Evolutionary conservation across 768 basidiomycete genomes (phyloP).

Genomic region (Trichaptum fuscoviolaceum): DNA sequence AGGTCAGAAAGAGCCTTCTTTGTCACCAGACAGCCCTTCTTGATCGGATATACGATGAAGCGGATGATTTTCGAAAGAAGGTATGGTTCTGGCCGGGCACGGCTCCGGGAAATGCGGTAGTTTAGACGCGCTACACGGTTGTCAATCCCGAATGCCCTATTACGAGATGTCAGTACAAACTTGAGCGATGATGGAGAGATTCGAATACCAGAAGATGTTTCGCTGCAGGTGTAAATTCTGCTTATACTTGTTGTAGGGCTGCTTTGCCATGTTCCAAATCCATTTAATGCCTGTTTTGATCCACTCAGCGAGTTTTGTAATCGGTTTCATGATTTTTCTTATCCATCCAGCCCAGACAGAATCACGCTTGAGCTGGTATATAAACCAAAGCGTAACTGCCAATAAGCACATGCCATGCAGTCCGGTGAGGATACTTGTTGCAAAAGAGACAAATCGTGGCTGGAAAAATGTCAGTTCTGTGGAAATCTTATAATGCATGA

Average conservation of each 20-base stretch:
- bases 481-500: background rate
- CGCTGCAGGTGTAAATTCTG: background rate
- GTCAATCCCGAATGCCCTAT: background rate
- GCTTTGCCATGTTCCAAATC: background rate
- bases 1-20: background rate
- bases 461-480: background rate
- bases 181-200: background rate
- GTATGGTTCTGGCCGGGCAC: background rate
- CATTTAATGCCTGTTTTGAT: background rate
- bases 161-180: background rate
- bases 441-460: background rate
- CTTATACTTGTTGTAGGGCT: too few species aligned
- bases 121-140: too few species aligned
- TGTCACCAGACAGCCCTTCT: background rate
- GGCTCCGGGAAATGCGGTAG: too few species aligned
- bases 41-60: background rate
- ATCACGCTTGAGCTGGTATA: background rate
- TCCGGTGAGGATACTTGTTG: background rate
- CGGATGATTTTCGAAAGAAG: background rate
- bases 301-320: too few species aligned
- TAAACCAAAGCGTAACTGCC: background rate
- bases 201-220: background rate
- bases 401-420: background rate
- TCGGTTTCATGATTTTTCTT: background rate
- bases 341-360: background rate